Percentiles rank a stretch among this genome's conserved stretches.
Evolutionary conservation across 2,329 filamentous ascomycete species (phyloP).

Genomic region (Rachicladosporium sp.): DNA sequence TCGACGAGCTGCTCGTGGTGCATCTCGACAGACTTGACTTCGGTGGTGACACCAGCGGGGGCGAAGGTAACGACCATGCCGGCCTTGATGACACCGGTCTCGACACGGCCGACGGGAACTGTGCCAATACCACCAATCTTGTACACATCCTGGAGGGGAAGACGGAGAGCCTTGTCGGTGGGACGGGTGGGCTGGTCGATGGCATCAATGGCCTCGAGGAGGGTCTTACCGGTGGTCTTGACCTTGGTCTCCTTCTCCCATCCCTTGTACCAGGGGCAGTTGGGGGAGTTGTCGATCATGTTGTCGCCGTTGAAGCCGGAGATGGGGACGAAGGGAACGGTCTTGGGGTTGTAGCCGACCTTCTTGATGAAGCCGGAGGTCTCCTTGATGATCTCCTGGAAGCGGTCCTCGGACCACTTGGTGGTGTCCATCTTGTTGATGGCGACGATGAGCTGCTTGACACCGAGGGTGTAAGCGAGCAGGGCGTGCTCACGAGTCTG

Average conservation of each 20-base stretch:
- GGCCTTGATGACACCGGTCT: slow-evolving; percentile 88
- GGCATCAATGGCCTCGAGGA: slow-evolving; percentile 95
- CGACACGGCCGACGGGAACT: slow-evolving; percentile 99
- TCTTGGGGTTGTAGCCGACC: slow-evolving; percentile 99
- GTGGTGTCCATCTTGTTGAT: slow-evolving; percentile 99
- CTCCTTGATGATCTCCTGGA: slow-evolving; percentile 99
- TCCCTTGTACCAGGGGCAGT: slow-evolving; percentile 99
- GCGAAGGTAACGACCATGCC: slow-evolving; percentile 96
- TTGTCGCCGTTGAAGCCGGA: slow-evolving; percentile 99
- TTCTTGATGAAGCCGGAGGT: slow-evolving; percentile 99
- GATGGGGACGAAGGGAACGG: slow-evolving; percentile 97
- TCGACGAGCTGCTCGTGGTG: slow-evolving; percentile 97
- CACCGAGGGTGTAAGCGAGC: slow-evolving; percentile 98
- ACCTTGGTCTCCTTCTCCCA: slow-evolving; percentile 98
- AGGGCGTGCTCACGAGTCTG: slow-evolving; percentile 99
- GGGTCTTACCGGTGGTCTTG: slow-evolving; percentile 88
- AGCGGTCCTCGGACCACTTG: slow-evolving; percentile 95
- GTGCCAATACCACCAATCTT: slow-evolving; percentile 99
- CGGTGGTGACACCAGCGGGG: slow-evolving; percentile 97
- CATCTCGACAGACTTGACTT: slow-evolving; percentile 99
- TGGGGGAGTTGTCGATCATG: slow-evolving; percentile 82
- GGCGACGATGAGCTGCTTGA: slow-evolving; percentile 99
- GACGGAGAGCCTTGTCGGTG: slow-evolving; percentile 98
- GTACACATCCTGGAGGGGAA: slow-evolving; percentile 99
- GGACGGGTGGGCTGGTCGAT: slow-evolving; percentile 89